Conservation (phyloP, 2,329 filamentous ascomycete species). For the Lecanicillium sp. region DNA sequence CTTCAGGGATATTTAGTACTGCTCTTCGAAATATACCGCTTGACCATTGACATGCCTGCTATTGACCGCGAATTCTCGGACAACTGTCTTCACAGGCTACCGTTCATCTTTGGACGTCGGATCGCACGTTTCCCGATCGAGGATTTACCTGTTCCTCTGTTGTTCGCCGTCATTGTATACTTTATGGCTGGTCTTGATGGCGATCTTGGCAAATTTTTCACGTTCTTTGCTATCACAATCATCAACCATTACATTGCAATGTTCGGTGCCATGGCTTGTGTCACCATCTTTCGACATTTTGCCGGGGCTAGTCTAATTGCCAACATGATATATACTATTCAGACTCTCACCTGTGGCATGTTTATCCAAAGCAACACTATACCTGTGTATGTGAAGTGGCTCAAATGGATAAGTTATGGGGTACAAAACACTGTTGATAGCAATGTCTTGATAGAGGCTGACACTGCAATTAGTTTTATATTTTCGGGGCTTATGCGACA, state of each 20-base stretch:
- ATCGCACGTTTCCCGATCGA: conserved; percentile 61
- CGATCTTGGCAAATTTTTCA: conserved; percentile 56
- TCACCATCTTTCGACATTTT: conserved; percentile 58
- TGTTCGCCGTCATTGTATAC: conserved; percentile 65
- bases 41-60: conserved; percentile 64
- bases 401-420: conserved; percentile 58
- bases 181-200: conserved; percentile 68
- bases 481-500: conserved; percentile 58
- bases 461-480: conserved; percentile 48
- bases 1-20: conserved; percentile 71
- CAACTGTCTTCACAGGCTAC: conserved; percentile 59
- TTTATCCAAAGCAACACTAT: conserved; percentile 68
- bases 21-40: conserved; percentile 65
- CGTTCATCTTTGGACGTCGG: conserved; percentile 62
- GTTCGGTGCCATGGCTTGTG: conserved; percentile 59
- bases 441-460: conserved; percentile 4
- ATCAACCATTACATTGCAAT: conserved; percentile 67
- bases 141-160: conserved; percentile 61
- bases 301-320: conserved; percentile 62
- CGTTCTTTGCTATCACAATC: conserved; percentile 60
- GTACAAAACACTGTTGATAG: conserved; percentile 24
- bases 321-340: conserved; percentile 64
- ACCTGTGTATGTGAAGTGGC: conserved; percentile 67
- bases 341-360: conserved; percentile 67
- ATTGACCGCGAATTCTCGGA: conserved; percentile 71